Evolutionary conservation across 2,329 filamentous ascomycete species (phyloP).

Genomic region (Nothopassalora personata): DNA sequence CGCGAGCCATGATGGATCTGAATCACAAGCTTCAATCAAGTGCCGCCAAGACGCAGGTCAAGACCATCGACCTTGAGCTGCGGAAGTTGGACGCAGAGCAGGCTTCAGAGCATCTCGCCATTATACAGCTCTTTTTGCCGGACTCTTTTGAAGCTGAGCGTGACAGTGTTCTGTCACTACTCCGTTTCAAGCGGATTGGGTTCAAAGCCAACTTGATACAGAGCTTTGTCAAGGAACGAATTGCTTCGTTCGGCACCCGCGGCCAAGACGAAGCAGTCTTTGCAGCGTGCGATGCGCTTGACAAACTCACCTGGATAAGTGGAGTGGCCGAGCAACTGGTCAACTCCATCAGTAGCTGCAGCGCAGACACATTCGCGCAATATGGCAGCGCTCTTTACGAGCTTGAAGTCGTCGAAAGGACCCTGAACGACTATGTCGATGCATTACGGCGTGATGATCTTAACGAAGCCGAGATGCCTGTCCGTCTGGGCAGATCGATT

Average conservation of each 20-base stretch:
- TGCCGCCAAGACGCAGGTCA: conserved; percentile 84
- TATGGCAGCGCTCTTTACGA: conserved; percentile 80
- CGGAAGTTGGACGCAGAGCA: conserved; percentile 83
- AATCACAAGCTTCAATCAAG: conserved; percentile 91
- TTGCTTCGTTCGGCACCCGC: conserved; percentile 61
- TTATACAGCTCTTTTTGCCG: conserved; percentile 83
- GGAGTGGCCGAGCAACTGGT: conserved; percentile 80
- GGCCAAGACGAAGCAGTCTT: conserved; percentile 74
- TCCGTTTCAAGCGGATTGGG: conserved; percentile 79
- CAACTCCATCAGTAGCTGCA: conserved; percentile 72
- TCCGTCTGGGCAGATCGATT: conserved; percentile 74
- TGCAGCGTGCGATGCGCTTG: conserved; percentile 71
- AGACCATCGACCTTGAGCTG: conserved; percentile 88
- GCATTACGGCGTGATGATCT: conserved; percentile 76
- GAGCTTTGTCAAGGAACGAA: conserved; percentile 70
- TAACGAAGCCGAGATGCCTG: conserved; percentile 74
- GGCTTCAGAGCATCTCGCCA: conserved; percentile 78
- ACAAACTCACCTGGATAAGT: conserved; percentile 79
- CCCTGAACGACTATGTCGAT: conserved; percentile 84
- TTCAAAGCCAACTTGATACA: conserved; percentile 83
- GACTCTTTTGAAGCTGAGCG: conserved; percentile 75
- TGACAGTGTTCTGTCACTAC: conserved; percentile 80
- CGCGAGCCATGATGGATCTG: conserved; percentile 91
- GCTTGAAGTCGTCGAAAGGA: conserved; percentile 84
- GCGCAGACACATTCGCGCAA: conserved; percentile 68